Conservation (phyloP, 1,139 yeast species). For the Taphrina sp. region DNA sequence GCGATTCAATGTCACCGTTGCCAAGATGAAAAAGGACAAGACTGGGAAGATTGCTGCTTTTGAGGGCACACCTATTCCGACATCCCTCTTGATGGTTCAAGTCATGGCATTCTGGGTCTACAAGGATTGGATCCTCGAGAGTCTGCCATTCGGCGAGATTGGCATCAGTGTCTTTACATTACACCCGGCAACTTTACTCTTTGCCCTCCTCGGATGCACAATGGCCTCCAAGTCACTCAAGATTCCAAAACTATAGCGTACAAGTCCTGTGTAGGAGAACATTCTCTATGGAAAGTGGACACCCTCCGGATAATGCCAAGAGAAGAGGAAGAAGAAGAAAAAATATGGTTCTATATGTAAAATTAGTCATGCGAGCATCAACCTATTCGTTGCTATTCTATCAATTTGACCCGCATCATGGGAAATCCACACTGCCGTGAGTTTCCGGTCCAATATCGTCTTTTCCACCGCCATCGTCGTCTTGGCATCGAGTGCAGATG, state of each 20-base stretch:
- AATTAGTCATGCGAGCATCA: too few species aligned
- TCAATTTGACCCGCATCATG: too few species aligned
- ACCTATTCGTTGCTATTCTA: too few species aligned
- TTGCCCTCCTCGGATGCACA: slow-evolving; percentile 79
- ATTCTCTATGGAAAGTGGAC: too few species aligned
- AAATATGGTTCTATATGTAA: too few species aligned
- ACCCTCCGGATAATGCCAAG: too few species aligned
- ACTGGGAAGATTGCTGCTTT: slow-evolving; percentile 77
- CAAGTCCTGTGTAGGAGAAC: neutral
- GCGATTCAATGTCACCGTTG: slow-evolving; percentile 89
- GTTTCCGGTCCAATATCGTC: too few species aligned
- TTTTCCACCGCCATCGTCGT: too few species aligned
- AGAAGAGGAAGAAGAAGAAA: too few species aligned
- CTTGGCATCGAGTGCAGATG: slow-evolving; percentile 76
- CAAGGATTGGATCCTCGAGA: slow-evolving; percentile 45
- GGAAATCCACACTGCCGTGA: too few species aligned
- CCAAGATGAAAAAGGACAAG: slow-evolving; percentile 84
- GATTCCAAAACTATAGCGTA: slow-evolving; percentile 61
- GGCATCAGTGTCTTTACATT: slow-evolving; percentile 63
- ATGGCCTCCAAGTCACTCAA: slow-evolving; percentile 87
- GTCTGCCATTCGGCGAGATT: slow-evolving; percentile 64
- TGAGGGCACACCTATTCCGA: slow-evolving; percentile 95
- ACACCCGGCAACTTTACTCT: slow-evolving; percentile 67
- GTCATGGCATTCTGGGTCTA: slow-evolving; percentile 65
- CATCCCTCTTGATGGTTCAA: slow-evolving; percentile 71